Evolutionary conservation across 148 eudicot genomes (phyloP).

Genomic region (Selenicereus undatus): DNA sequence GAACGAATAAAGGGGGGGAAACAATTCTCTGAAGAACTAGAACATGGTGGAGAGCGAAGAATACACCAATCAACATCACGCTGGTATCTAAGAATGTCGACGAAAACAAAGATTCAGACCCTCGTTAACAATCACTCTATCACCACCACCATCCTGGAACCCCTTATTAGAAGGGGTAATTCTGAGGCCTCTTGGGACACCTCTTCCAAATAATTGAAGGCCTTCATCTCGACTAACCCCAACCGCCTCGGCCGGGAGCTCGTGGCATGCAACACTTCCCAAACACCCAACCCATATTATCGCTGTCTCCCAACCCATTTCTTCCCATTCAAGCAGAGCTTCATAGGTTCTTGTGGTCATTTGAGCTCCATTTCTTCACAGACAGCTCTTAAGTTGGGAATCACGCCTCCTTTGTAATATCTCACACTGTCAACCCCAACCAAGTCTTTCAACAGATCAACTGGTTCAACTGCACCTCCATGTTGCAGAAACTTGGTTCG

Average conservation of each 20-base stretch:
- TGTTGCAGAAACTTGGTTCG: conserved; percentile 70
- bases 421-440: conserved; percentile 52
- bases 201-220: neutral
- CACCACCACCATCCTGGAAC: neutral
- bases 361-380: conserved; percentile 50
- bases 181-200: neutral
- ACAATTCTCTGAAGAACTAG: neutral
- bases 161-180: neutral
- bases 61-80: neutral
- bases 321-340: neutral
- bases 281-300: neutral
- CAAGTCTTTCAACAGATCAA: conserved; percentile 51
- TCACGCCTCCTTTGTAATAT: conserved; percentile 55
- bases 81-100: neutral
- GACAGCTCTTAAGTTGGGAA: conserved; percentile 71
- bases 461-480: conserved; percentile 91
- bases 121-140: neutral
- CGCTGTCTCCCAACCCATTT: neutral
- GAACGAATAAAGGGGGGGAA: neutral
- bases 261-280: neutral
- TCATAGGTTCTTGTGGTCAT: conserved; percentile 4
- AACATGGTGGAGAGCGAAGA: neutral
- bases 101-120: neutral
- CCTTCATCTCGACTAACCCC: neutral
- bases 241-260: neutral